Percentiles rank a stretch among this genome's conserved stretches.
These are phyloP conservation scores for Macrocybe gigantea DNA, from an alignment of 768 basidiomycete genomes.

Conservation along the genomic window DNA sequence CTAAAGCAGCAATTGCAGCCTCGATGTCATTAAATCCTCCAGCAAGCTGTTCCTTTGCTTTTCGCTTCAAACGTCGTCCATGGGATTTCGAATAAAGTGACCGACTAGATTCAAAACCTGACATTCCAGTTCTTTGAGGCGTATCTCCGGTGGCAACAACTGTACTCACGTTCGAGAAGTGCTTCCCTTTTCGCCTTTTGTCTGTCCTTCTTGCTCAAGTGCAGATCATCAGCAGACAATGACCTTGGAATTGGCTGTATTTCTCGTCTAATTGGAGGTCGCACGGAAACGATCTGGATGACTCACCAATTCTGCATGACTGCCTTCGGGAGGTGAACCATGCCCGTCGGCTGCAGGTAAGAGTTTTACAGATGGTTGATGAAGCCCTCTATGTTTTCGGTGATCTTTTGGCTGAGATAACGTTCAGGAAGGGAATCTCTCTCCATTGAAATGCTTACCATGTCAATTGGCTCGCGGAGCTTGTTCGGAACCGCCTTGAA, in stretches of 20 bases:
- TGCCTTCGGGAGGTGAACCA: constrained; percentile 17
- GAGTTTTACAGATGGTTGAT: constrained; percentile 47
- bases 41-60: constrained; percentile 54
- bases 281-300: too few species aligned
- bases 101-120: constrained; percentile 34
- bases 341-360: constrained; percentile 42
- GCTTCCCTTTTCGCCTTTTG: constrained; percentile 59
- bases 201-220: constrained; percentile 62
- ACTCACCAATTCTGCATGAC: too few species aligned
- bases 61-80: constrained; percentile 62
- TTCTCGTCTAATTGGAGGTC: too few species aligned
- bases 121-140: neutral
- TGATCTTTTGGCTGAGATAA: constrained; percentile 30
- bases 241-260: constrained; percentile 35
- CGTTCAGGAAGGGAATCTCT: neutral
- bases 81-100: constrained; percentile 71
- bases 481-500: neutral
- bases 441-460: neutral
- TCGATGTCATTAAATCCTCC: constrained; percentile 46
- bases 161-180: constrained; percentile 55
- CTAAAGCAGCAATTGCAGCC: constrained; percentile 49
- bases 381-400: constrained; percentile 37
- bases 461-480: neutral
- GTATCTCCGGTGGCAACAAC: neutral
- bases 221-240: constrained; percentile 19